Base-by-base conservation (phyloP, 257 asterid species). In the Nicotiana paniculata region DNA sequence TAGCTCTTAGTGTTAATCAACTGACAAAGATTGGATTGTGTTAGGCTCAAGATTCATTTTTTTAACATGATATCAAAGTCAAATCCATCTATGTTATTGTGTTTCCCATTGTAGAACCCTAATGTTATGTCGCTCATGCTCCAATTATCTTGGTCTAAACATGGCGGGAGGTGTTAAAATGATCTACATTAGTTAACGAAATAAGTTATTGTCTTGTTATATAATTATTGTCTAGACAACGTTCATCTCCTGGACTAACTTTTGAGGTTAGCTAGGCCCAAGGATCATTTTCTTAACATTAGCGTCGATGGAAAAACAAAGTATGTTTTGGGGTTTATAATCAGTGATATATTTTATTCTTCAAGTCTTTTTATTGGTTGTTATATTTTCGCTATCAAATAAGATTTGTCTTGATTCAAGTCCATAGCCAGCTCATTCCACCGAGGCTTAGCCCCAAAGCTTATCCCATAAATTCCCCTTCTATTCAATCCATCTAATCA, bases 391-490 rank as follows among this genome's bases (percentile, higher is more conserved):
- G 16, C 70, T 46, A 24, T 59, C 59, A 74, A 63, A 37, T 35
- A 78, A 46, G 63, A 79, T 81, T 81, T 85, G 87, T 85, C 86
- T 76, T 74, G 69, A 84, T 86, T 86, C 83, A 83, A 77, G 83
- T 43, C 59, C 76, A 63, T 17, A 51, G 86, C 88, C 95, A 92
- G 93, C 95, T 91, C 92, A 91, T 87, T 86, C 92, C 93, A 90
- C 83, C 90, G 83, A 86, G 81, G 84, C 79, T 84, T 72, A 85
- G 54, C 81, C 85, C 88, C 83, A 83, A 35, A 75, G 32, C 21
- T 76, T 74, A 81, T 70, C 91, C 84, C 81, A 85, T 76, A 77
- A 86, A 75, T 61, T 30, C n/a, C 37, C 13, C 39, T 37, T 7
- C 67, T 35, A 24, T 46, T 6, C 32, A 66, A 66, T 83, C 16